Evolutionary conservation across 148 eudicot genomes (phyloP).

Genomic region (Diospyros lotus): DNA sequence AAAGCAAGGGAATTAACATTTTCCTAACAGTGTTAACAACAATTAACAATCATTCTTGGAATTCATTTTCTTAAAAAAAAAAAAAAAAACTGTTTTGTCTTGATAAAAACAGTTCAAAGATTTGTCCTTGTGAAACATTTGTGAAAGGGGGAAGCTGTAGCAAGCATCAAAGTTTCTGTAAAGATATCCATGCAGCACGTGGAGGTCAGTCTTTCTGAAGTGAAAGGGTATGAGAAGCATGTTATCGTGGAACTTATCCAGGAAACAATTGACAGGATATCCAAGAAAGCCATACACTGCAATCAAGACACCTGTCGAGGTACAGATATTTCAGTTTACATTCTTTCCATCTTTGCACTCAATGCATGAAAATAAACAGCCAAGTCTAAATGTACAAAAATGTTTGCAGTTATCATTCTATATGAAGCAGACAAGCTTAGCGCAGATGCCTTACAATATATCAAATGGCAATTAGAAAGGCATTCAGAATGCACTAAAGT

Average conservation of each 20-base stretch:
- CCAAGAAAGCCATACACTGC: slow-evolving; percentile 8
- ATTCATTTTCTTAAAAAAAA: neutral
- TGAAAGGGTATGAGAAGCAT: slow-evolving; percentile 44
- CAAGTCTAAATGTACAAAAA: neutral
- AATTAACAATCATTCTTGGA: neutral
- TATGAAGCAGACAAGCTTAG: slow-evolving; percentile 43
- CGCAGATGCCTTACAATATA: slow-evolving; percentile 29
- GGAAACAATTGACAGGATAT: slow-evolving; percentile 17
- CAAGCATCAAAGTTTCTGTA: slow-evolving; percentile 31
- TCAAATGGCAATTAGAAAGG: slow-evolving; percentile 37
- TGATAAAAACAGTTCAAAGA: neutral
- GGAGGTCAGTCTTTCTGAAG: slow-evolving; percentile 43
- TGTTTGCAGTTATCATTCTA: slow-evolving; percentile 36
- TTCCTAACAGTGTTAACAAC: too few relatives aligned
- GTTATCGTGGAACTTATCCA: slow-evolving; percentile 41
- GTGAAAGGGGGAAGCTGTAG: slow-evolving; percentile 33
- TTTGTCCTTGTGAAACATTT: neutral
- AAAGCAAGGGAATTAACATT: too few relatives aligned
- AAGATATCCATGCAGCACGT: slow-evolving; percentile 33
- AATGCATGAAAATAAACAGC: neutral
- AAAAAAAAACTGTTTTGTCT: neutral
- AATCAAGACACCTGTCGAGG: slow-evolving; percentile 28
- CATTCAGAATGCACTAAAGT: slow-evolving; percentile 32
- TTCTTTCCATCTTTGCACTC: neutral
- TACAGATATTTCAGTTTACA: neutral